phyloP scores from a whole-genome alignment of 331 rosid genomes.

The Malus hybrid region DNA sequence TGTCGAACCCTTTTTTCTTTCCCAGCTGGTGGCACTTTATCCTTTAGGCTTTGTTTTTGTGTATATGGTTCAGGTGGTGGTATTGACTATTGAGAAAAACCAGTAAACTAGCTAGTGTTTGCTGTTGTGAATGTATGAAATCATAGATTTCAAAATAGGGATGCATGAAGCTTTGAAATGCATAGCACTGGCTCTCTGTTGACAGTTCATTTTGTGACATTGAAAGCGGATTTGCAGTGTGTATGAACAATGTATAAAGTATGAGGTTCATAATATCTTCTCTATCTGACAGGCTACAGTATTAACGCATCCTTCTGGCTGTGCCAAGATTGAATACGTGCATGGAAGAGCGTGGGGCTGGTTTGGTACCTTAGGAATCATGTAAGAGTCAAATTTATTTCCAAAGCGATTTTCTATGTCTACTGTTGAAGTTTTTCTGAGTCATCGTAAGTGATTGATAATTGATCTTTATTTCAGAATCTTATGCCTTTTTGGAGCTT shows the following conservation, averaged over 20 bases:
- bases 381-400: conserved; percentile 35
- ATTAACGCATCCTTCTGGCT: conserved; percentile 87
- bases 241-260: background rate
- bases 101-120: background rate
- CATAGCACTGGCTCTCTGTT: background rate
- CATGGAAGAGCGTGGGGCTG: conserved; percentile 71
- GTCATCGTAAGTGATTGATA: conserved; percentile 13
- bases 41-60: background rate
- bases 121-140: background rate
- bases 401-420: background rate
- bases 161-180: conserved; percentile 8
- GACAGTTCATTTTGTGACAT: background rate
- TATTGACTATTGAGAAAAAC: background rate
- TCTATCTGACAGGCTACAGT: conserved; percentile 52
- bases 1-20: background rate
- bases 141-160: background rate
- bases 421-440: background rate
- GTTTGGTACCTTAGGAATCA: conserved; percentile 51
- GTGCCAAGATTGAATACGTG: conserved; percentile 52
- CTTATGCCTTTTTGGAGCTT: conserved; percentile 68
- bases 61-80: background rate
- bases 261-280: conserved; percentile 14
- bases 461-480: conserved; percentile 38
- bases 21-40: background rate
- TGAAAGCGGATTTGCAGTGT: background rate